Conservation (phyloP, 805 yeast genomes). For the Ogataea degrootiae region DNA sequence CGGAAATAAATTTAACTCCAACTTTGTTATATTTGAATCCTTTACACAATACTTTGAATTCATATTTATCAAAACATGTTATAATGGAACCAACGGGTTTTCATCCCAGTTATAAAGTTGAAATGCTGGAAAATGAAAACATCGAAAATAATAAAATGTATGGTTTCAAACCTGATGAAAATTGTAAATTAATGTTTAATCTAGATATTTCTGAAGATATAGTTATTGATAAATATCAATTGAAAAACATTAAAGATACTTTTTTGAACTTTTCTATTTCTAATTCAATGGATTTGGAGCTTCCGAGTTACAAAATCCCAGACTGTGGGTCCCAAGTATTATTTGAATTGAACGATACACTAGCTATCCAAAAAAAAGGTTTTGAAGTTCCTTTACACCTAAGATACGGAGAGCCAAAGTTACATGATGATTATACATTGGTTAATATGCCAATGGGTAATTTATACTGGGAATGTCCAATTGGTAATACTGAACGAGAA, state of each 20-base stretch:
- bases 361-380: conserved; percentile 6
- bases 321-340: conserved; percentile 22
- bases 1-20: conserved; percentile 12
- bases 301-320: conserved; percentile 25
- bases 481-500: conserved; percentile 6
- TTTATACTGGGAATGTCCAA: conserved; percentile 26
- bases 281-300: conserved; percentile 26
- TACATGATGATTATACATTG: conserved; percentile 1
- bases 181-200: conserved; percentile 21
- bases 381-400: conserved; percentile 30
- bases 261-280: conserved; percentile 10
- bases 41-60: conserved; percentile 13
- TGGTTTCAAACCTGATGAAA: conserved; percentile 4
- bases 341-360: conserved; percentile 13
- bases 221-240: conserved; percentile 27
- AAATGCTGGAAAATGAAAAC: conserved; percentile 2
- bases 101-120: conserved; percentile 24
- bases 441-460: conserved; percentile 17
- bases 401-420: conserved; percentile 25
- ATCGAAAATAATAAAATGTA: not conserved
- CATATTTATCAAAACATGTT: conserved; percentile 13
- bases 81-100: conserved; percentile 17
- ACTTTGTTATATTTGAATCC: conserved; percentile 22
- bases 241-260: not conserved
- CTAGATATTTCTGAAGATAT: conserved; percentile 22